Base-by-base conservation (phyloP, 306 rosid species). In the Macrotyloma uniflorum region DNA sequence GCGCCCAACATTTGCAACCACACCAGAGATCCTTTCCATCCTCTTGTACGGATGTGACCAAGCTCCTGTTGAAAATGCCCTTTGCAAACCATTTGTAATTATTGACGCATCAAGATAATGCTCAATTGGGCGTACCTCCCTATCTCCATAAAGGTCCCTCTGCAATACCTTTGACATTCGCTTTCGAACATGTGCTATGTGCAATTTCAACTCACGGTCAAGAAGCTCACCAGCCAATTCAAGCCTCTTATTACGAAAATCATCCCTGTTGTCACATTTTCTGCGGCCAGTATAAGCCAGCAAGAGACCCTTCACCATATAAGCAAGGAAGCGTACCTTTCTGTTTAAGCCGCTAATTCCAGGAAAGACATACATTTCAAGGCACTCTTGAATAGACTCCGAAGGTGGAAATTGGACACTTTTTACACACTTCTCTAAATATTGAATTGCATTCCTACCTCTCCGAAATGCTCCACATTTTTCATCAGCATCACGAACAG, bases 51-150 rank as follows among this genome's bases (percentile, higher is more conserved):
- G 88, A 85, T 96, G 99, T n/a, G 91, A 77, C 99, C 99, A 96
- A 13, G 98, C 97, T 59, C 99, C 98, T 8, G 98, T 96, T 35
- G 99, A 96, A 84, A 96, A 96, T 68, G 99, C 99, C 78, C 99
- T 81, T 53, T 94, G 89, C 50, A 96, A 91, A 83, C 98, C 99
- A 72, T 91, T 96, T 47, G 99, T 90, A 49, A 96, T 90, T 67
- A 96, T 90, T 47, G 99, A 91, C 46, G 99, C 96, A 72, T 96
- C 99, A 8, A 96, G 85, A 83, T 96, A 96, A 79, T 88, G 86
- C 70, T 96, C 99, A 77, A 91, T 81, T 2, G 86, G 93, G 1
- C 87, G 93, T 30, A 96, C 85, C 0, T 66, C 82, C 32, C 90
- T 89, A 28, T 93, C 98, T 54, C 90, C 96, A 36, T 90, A 87